Evolutionary conservation across 257 asterid genomes (phyloP), one percentile per base, ranked within the genome.

Genomic region (Misopates orontium): DNA sequence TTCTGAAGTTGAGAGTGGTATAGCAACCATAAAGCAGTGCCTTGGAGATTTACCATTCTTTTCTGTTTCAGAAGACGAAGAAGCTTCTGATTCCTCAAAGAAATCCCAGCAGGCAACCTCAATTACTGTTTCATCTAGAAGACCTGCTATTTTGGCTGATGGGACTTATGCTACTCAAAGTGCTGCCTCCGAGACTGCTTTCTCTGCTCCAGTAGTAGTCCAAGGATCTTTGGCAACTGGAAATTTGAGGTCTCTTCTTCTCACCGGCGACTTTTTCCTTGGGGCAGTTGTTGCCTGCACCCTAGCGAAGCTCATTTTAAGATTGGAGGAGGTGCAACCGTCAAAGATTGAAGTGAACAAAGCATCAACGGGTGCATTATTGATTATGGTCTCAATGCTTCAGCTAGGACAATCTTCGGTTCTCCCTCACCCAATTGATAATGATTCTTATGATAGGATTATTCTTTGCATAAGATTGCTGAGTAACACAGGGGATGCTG

Each of bases 121-220:
- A 20, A 86, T 83, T 49, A 88, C 94, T 22, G 85, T 85, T 71
- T 91, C 98, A 19, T 88, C 98, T 61, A 82, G 85, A 83, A 80
- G 96, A 70, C 98, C 98, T 2, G 96, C 91, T 64, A 79, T 91
- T 81, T 96, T 91, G 76, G 95, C 98, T 55, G 98, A 91, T 69
- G 98, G 98, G 36, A 91, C 98, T 36, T 91, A 91, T 62, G 98
- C 98, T 56, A 91, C 98, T 53, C 98, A 88, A 79, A 91, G 95
- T 80, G 98, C 98, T 68, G 98, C 98, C 47, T 91, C 98, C 39
- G 98, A 91, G 76, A 91, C 98, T 74, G 87, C 87, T 66, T 86
- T 88, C 73, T 76, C 91, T 9, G 83, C 94, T 52, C 90, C 95
- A 45, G 80, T 85, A 67, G 88, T 88, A 20, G 88, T 83, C 64